Evolutionary conservation across 257 asterid genomes (phyloP).

Genomic region (Solanum habrochaites): DNA sequence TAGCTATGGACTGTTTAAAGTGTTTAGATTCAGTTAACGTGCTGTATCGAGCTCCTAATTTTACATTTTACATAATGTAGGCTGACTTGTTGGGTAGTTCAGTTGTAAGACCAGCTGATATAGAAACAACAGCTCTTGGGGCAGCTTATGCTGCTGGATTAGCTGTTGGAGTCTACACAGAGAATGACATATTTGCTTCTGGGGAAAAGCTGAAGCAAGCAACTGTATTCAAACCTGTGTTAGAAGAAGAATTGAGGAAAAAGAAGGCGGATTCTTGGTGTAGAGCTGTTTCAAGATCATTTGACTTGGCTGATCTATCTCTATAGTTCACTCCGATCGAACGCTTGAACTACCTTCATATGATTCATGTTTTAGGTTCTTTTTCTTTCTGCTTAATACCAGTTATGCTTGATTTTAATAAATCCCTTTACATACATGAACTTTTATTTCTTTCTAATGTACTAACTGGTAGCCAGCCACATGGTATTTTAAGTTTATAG

Average conservation of each 20-base stretch:
- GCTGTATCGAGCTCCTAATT: not conserved
- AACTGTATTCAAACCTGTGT: constrained; percentile 36
- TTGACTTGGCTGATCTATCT: constrained; percentile 86
- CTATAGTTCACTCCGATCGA: not conserved
- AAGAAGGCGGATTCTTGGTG: constrained; percentile 84
- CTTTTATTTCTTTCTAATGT: not conserved
- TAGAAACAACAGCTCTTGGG: constrained; percentile 93
- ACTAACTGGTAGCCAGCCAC: not conserved
- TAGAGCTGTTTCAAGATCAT: constrained; percentile 68
- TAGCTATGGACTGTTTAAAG: not conserved
- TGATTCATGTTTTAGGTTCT: not conserved
- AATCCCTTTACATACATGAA: not conserved
- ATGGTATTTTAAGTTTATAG: not conserved
- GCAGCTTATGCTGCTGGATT: constrained; percentile 97
- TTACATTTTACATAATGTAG: constrained; percentile 13
- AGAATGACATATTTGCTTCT: constrained; percentile 46
- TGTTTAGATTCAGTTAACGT: not conserved
- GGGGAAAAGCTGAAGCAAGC: constrained; percentile 46
- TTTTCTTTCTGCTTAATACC: not conserved
- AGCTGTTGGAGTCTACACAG: constrained; percentile 79
- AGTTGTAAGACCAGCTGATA: constrained; percentile 77
- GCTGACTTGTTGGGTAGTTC: constrained; percentile 77
- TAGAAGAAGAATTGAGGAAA: constrained; percentile 50
- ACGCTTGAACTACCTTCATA: not conserved
- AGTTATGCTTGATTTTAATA: not conserved